Percentiles rank a stretch among this genome's conserved stretches.
Conservation (phyloP, 106 monocot species). For the Apostasia ramifera region DNA sequence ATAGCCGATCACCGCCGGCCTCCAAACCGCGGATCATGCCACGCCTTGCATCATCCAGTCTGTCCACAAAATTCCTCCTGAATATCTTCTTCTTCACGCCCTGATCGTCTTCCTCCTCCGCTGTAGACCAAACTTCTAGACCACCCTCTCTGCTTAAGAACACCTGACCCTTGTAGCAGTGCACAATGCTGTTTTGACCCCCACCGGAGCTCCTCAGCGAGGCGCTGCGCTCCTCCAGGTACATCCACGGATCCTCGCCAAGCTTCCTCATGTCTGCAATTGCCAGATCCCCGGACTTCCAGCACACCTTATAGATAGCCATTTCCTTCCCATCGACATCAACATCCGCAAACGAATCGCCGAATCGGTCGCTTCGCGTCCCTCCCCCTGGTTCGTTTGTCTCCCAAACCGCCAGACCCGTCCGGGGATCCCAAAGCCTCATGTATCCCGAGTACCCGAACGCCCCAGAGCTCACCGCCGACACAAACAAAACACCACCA, state of each 20-base stretch:
- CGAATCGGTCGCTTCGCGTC: constrained; percentile 52
- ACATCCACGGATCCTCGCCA: constrained; percentile 80
- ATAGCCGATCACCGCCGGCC: constrained; percentile 79
- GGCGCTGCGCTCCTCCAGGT: constrained; percentile 51
- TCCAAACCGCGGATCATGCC: constrained; percentile 68
- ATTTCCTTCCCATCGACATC: constrained; percentile 50
- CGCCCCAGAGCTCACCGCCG: constrained; percentile 65
- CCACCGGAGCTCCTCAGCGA: constrained; percentile 14
- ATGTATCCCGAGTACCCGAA: constrained; percentile 98
- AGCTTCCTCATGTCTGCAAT: constrained; percentile 73
- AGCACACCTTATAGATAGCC: constrained; percentile 83
- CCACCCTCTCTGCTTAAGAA: constrained; percentile 56
- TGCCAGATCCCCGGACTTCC: constrained; percentile 82
- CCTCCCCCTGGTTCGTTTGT: constrained; percentile 75
- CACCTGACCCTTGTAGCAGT: constrained; percentile 69
- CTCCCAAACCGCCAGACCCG: constrained; percentile 78
- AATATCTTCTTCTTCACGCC: constrained; percentile 5
- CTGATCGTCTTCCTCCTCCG: constrained; percentile 11
- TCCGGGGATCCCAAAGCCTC: constrained; percentile 82
- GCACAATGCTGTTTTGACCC: constrained; percentile 46
- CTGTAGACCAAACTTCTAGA: constrained; percentile 80
- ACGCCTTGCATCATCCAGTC: constrained; percentile 39
- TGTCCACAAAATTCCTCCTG: constrained; percentile 63
- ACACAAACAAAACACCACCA: constrained; percentile 50
- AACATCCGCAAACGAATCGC: constrained; percentile 70